Evolutionary conservation across 805 yeast genomes (phyloP).

Genomic region (Blastobotrys terrestris): DNA sequence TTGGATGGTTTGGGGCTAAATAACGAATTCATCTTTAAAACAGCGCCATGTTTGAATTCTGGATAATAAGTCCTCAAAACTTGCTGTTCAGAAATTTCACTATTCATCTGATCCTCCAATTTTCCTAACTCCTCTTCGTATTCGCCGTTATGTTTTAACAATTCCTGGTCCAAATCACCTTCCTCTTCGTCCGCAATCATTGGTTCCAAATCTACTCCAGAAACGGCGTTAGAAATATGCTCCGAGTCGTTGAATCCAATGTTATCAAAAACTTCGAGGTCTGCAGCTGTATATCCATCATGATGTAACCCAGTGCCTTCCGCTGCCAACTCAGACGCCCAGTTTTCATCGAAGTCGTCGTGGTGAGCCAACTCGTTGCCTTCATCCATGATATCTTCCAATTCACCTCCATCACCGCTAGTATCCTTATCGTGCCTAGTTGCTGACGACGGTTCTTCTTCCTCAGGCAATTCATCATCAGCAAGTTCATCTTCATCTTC

Average conservation of each 20-base stretch:
- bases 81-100: slow-evolving; percentile 17
- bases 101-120: not conserved
- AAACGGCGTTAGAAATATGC: not conserved
- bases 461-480: slow-evolving; percentile 54
- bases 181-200: slow-evolving; percentile 1
- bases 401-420: slow-evolving; percentile 18
- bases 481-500: slow-evolving; percentile 94
- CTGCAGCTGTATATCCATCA: slow-evolving; percentile 4
- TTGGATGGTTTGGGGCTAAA: slow-evolving; percentile 58
- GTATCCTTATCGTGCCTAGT: slow-evolving; percentile 23
- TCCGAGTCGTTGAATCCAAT: not conserved
- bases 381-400: slow-evolving; percentile 9
- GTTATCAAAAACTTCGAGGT: not conserved
- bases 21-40: slow-evolving; percentile 58
- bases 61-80: slow-evolving; percentile 47
- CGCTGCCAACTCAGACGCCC: slow-evolving; percentile 32
- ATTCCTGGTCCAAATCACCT: not conserved
- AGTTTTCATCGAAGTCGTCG: slow-evolving; percentile 25
- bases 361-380: slow-evolving; percentile 10
- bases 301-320: slow-evolving; percentile 20
- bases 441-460: slow-evolving; percentile 1
- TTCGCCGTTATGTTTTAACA: not conserved
- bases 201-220: not conserved
- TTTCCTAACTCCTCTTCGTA: not conserved
- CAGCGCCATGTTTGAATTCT: slow-evolving; percentile 46